These are phyloP conservation scores for Prunella vulgaris DNA, from an alignment of 257 asterid genomes.

Conservation along the genomic window DNA sequence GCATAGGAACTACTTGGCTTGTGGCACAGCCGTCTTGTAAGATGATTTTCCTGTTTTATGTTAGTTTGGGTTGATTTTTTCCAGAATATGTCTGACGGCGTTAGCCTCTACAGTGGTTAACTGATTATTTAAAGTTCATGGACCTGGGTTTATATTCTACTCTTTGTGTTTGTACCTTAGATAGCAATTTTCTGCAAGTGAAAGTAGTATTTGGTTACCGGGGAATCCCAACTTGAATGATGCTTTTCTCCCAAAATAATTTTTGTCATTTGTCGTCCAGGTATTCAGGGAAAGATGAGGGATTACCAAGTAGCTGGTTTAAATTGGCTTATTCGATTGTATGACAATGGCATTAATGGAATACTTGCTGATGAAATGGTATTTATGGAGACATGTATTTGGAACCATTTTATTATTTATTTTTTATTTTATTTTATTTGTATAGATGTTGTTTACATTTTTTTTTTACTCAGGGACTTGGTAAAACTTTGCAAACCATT, in stretches of 20 bases:
- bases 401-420: background rate
- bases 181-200: background rate
- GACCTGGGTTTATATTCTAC: background rate
- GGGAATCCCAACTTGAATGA: background rate
- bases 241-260: background rate
- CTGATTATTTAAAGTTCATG: background rate
- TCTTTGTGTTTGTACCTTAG: background rate
- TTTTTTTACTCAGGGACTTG: slow-evolving; percentile 63
- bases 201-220: background rate
- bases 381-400: slow-evolving; percentile 1
- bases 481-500: slow-evolving; percentile 96
- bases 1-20: slow-evolving; percentile 78
- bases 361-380: slow-evolving; percentile 99
- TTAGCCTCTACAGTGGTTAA: background rate
- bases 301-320: slow-evolving; percentile 99
- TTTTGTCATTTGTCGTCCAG: slow-evolving; percentile 29
- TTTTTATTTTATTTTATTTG: background rate
- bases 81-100: background rate
- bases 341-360: slow-evolving; percentile 98
- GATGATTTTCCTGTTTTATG: slow-evolving; percentile 17
- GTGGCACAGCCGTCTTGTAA: slow-evolving; percentile 95
- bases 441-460: slow-evolving; percentile 6
- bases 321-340: slow-evolving; percentile 92
- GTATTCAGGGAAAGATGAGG: slow-evolving; percentile 99
- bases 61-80: background rate